Conservation (phyloP, 495 filamentous ascomycete species). For the Aspergillus ellipticus region DNA sequence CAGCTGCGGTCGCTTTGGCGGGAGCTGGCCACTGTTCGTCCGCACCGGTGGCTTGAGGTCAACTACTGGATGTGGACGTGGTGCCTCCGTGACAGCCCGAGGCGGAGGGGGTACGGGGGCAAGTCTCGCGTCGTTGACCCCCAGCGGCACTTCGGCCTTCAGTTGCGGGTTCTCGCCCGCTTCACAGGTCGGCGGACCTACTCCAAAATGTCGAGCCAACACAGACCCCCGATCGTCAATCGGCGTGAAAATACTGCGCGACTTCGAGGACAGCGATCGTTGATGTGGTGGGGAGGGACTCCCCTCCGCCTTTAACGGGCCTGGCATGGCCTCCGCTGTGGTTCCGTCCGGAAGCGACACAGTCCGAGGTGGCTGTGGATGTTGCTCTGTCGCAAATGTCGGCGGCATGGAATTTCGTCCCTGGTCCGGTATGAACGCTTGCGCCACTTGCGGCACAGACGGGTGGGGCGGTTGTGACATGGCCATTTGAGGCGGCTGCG, state of each 20-base stretch:
- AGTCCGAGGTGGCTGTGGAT: conserved; percentile 42
- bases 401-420: conserved; percentile 52
- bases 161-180: conserved; percentile 37
- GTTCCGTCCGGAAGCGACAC: conserved; percentile 31
- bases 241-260: conserved; percentile 93
- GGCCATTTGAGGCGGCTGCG: conserved; percentile 31
- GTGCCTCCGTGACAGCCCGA: conserved; percentile 45
- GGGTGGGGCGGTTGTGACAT: conserved; percentile 44
- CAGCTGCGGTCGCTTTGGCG: conserved; percentile 71
- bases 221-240: conserved; percentile 91
- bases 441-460: conserved; percentile 60
- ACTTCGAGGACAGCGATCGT: conserved; percentile 75
- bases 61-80: conserved; percentile 44
- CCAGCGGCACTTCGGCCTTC: conserved; percentile 41
- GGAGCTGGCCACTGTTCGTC: conserved; percentile 61
- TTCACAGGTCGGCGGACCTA: conserved; percentile 39
- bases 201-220: conserved; percentile 78
- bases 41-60: conserved; percentile 70
- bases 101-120: conserved; percentile 36
- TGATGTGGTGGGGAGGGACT: conserved; percentile 52
- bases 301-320: conserved; percentile 37
- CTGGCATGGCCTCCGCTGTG: conserved; percentile 37
- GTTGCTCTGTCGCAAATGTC: conserved; percentile 42
- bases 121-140: conserved; percentile 16
- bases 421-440: conserved; percentile 66